These are phyloP conservation scores for Alternaria gaisen DNA, from an alignment of 2,329 filamentous ascomycete genomes.

Conservation along the genomic window DNA sequence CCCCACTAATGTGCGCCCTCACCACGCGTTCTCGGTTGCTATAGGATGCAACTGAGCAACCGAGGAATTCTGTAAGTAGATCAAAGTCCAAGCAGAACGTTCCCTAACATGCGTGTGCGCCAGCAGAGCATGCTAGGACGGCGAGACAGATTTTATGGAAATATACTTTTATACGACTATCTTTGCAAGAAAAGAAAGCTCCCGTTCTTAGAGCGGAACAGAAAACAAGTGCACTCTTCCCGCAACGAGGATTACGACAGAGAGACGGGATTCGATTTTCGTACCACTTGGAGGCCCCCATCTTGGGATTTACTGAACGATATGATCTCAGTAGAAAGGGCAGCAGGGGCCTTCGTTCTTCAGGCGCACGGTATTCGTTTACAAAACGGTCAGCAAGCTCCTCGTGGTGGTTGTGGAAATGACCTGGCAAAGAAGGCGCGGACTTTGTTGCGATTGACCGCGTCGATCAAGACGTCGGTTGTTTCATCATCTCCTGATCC, in stretches of 20 bases:
- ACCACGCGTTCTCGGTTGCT: constrained; percentile 10
- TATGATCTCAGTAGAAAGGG: constrained; percentile 36
- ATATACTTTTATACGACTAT: constrained; percentile 38
- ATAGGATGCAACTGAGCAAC: constrained; percentile 20
- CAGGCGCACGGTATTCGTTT: constrained; percentile 27
- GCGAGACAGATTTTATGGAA: constrained; percentile 31
- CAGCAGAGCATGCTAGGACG: constrained; percentile 36
- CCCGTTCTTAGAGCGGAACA: constrained; percentile 39
- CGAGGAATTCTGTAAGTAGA: constrained; percentile 9
- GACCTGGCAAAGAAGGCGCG: constrained; percentile 7
- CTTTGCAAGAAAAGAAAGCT: constrained; percentile 30
- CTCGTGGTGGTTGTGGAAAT: not conserved
- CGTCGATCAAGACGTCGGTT: constrained; percentile 16
- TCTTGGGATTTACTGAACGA: constrained; percentile 30
- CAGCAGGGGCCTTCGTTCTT: constrained; percentile 29
- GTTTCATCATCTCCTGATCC: constrained; percentile 5
- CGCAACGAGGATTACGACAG: not conserved
- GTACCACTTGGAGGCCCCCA: constrained; percentile 34
- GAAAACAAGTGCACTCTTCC: constrained; percentile 29
- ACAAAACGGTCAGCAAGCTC: not conserved
- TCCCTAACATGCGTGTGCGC: constrained; percentile 1
- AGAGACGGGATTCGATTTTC: constrained; percentile 7
- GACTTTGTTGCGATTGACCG: constrained; percentile 9
- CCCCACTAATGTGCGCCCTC: constrained; percentile 6
- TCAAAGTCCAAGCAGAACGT: not conserved